Evolutionary conservation across 805 yeast species (phyloP).

Genomic region (Komagataella kurtzmanii): DNA sequence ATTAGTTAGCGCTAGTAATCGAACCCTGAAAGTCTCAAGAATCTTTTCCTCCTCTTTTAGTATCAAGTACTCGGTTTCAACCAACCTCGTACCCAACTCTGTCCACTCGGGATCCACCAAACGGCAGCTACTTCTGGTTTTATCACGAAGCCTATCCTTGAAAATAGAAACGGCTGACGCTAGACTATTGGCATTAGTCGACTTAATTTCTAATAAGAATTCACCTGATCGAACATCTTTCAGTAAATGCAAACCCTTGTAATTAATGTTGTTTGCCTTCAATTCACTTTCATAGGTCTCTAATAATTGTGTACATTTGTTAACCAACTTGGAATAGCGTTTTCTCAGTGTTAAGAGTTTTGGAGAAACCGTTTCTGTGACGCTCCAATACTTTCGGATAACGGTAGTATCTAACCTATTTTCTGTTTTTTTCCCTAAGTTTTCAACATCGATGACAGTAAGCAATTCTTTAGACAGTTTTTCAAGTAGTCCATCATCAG

Average conservation of each 20-base stretch:
- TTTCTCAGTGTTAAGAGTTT: conserved; percentile 8
- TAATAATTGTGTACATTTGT: conserved; percentile 1
- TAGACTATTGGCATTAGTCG: conserved; percentile 7
- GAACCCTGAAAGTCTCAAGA: conserved; percentile 30
- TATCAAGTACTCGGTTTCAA: conserved; percentile 31
- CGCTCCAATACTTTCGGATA: conserved; percentile 12
- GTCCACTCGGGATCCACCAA: conserved; percentile 37
- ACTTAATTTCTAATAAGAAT: conserved; percentile 12
- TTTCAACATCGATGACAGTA: not conserved
- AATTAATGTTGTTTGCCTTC: conserved; percentile 1
- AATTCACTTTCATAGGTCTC: conserved; percentile 4
- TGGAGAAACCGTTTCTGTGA: conserved; percentile 10
- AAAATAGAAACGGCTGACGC: conserved; percentile 4
- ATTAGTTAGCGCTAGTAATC: conserved; percentile 28
- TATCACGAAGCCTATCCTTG: conserved; percentile 7
- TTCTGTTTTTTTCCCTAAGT: conserved; percentile 4
- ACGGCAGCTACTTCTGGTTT: conserved; percentile 13
- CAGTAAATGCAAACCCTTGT: conserved; percentile 11
- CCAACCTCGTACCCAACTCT: conserved; percentile 33
- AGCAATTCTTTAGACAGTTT: not conserved
- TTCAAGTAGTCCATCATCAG: not conserved
- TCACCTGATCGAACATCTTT: conserved; percentile 14
- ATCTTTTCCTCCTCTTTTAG: conserved; percentile 39
- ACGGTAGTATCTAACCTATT: conserved; percentile 12
- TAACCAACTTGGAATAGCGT: conserved; percentile 9